These are phyloP conservation scores for Phylloporus rhodoxanthus DNA, from an alignment of 768 basidiomycete genomes.

Conservation along the genomic window DNA sequence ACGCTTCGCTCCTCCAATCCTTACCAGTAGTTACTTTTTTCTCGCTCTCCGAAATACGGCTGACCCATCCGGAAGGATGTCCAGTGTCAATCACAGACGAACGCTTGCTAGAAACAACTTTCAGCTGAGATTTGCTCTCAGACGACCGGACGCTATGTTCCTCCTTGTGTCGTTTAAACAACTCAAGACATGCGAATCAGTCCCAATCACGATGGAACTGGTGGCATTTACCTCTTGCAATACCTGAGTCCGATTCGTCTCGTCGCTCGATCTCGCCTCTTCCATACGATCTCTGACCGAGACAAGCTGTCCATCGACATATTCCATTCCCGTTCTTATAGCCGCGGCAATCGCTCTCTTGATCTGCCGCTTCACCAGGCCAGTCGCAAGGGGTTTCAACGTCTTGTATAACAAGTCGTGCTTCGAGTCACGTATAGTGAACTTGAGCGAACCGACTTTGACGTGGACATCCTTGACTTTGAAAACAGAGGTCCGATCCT, in stretches of 20 bases:
- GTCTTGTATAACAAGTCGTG: conserved; percentile 88
- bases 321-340: conserved; percentile 76
- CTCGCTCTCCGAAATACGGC: conserved; percentile 41
- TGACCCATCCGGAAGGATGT: conserved; percentile 68
- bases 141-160: conserved; percentile 32
- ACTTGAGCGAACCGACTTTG: conserved; percentile 84
- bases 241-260: conserved; percentile 41
- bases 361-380: conserved; percentile 72
- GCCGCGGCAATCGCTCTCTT: conserved; percentile 57
- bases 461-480: conserved; percentile 65
- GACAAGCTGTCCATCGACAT: conserved; percentile 84
- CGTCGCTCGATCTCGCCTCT: conserved; percentile 47
- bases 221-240: conserved; percentile 49
- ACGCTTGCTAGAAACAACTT: conserved; percentile 68
- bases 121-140: conserved; percentile 64
- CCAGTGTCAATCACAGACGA: conserved; percentile 63
- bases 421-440: conserved; percentile 86
- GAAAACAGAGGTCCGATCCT: conserved; percentile 67
- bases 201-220: neutral
- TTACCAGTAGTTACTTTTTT: conserved; percentile 39
- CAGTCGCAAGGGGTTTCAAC: conserved; percentile 69
- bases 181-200: conserved; percentile 26
- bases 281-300: conserved; percentile 78
- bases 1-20: conserved; percentile 54
- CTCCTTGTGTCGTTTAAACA: conserved; percentile 57